Conservation (phyloP, 2,329 filamentous ascomycete genomes). For the Pyricularia pennisetigena region DNA sequence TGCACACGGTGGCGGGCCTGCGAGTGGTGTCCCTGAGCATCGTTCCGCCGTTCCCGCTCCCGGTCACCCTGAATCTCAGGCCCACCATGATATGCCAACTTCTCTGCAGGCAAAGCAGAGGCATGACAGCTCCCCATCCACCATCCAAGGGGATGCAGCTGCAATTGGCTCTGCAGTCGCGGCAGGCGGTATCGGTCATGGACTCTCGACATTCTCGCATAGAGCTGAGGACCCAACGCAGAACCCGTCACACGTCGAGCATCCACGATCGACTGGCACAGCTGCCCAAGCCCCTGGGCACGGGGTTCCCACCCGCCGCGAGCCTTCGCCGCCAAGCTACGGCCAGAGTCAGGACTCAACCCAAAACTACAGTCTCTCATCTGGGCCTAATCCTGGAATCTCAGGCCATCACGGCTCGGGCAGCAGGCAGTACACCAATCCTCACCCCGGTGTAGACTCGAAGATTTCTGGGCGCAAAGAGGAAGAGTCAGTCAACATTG, state of each 20-base stretch:
- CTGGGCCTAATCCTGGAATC: background rate
- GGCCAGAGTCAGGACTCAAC: background rate
- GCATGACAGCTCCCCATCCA: background rate
- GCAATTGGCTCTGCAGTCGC: background rate
- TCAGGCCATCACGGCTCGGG: background rate
- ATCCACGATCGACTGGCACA: background rate
- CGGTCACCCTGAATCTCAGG: background rate
- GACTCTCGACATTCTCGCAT: background rate
- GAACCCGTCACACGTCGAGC: background rate
- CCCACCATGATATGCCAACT: background rate
- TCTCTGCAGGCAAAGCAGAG: background rate
- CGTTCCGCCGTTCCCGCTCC: background rate
- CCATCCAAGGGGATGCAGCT: background rate
- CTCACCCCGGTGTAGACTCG: background rate
- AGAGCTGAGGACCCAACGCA: background rate
- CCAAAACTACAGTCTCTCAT: background rate
- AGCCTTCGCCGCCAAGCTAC: background rate
- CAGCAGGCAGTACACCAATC: background rate
- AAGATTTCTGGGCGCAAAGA: background rate
- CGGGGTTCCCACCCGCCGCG: background rate
- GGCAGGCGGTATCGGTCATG: background rate
- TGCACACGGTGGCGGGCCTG: conserved; percentile 1
- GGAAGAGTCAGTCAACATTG: background rate
- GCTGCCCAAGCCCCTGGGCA: background rate
- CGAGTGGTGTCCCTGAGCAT: background rate